phyloP scores from a whole-genome alignment of 2,329 filamentous ascomycete species.

The Aspergillus sojae region DNA sequence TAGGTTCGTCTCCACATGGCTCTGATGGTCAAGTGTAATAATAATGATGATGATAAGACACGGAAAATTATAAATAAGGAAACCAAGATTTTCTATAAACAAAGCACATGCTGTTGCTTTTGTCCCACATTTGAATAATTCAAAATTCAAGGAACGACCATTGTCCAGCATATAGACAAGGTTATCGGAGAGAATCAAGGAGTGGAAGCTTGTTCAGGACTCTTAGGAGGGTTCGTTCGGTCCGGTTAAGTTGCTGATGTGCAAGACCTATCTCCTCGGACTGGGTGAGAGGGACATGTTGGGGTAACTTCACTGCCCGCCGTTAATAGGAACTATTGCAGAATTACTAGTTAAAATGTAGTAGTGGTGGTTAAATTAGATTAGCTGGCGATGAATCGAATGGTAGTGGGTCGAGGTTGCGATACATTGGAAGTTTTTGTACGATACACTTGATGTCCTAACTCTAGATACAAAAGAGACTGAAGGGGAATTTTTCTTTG shows the following conservation, averaged over 20 bases:
- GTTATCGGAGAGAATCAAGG: background rate
- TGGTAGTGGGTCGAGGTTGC: constrained; percentile 2
- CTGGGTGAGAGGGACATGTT: constrained; percentile 20
- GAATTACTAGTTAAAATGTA: background rate
- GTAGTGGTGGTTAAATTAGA: background rate
- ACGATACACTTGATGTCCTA: background rate
- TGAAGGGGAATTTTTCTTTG: too few species aligned
- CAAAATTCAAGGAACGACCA: background rate
- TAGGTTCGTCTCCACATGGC: constrained; percentile 91
- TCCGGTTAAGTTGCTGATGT: background rate
- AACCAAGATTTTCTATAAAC: background rate
- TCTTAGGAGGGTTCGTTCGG: background rate
- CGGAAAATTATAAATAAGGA: background rate
- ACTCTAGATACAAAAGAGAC: background rate
- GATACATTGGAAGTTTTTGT: background rate
- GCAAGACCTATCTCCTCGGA: background rate
- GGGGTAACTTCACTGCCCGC: constrained; percentile 26
- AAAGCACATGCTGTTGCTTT: constrained; percentile 5
- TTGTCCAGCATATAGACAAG: background rate
- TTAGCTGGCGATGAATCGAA: constrained; percentile 5
- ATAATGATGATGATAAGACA: background rate
- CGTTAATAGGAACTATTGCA: constrained; percentile 2
- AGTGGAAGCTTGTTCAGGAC: constrained; percentile 3
- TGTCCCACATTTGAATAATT: background rate
- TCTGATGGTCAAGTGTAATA: constrained; percentile 11